Conservation (phyloP, 2,329 filamentous ascomycete species). For the Epichloe bromicola region DNA sequence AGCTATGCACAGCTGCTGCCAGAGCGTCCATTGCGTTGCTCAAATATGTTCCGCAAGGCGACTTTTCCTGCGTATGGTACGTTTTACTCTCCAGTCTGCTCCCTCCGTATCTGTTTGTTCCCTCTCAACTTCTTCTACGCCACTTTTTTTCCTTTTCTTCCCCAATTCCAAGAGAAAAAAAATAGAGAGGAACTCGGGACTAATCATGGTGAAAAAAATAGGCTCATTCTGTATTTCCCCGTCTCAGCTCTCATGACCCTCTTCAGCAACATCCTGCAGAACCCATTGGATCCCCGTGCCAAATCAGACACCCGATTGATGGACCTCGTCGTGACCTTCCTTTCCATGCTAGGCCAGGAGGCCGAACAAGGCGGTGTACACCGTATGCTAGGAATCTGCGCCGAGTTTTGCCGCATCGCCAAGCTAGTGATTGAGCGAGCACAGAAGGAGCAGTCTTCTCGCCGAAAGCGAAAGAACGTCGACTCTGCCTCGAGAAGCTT, state of each 20-base stretch:
- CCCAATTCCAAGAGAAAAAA: not conserved
- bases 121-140: not conserved
- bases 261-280: constrained; percentile 93
- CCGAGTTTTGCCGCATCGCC: constrained; percentile 93
- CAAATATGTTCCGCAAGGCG: constrained; percentile 91
- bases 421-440: constrained; percentile 82
- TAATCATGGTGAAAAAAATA: constrained; percentile 14
- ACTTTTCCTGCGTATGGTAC: constrained; percentile 90
- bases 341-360: constrained; percentile 79
- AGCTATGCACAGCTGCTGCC: constrained; percentile 83
- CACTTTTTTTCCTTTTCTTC: not conserved
- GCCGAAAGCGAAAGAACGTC: constrained; percentile 72
- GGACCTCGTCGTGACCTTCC: constrained; percentile 83
- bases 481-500: constrained; percentile 23
- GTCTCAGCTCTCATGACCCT: constrained; percentile 89
- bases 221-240: constrained; percentile 91
- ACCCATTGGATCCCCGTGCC: constrained; percentile 78
- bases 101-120: not conserved
- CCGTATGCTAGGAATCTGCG: constrained; percentile 84
- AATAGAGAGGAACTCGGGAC: too few species aligned
- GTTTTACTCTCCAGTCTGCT: constrained; percentile 18
- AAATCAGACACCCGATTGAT: constrained; percentile 83
- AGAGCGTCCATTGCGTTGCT: constrained; percentile 85
- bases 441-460: constrained; percentile 68
- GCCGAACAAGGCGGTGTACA: constrained; percentile 83